Evolutionary conservation across 2,329 filamentous ascomycete species (phyloP).

Genomic region (Calycina marina): DNA sequence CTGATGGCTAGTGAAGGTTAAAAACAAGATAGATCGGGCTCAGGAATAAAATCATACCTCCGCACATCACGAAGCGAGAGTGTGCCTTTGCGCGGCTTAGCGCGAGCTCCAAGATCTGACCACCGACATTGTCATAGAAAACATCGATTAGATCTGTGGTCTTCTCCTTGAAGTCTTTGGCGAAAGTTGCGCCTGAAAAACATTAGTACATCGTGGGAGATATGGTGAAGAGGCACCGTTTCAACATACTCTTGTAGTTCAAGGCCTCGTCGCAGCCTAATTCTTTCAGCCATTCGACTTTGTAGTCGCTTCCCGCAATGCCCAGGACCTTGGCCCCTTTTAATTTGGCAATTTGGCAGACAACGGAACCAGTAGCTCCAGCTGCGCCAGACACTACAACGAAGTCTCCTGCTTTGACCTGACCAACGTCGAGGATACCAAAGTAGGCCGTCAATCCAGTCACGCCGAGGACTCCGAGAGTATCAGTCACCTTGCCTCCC

Average conservation of each 20-base stretch:
- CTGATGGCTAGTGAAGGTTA: slow-evolving; percentile 39
- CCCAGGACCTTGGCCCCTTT: slow-evolving; percentile 48
- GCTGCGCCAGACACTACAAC: slow-evolving; percentile 69
- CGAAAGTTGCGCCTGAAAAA: slow-evolving; percentile 43
- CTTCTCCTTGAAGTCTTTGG: slow-evolving; percentile 41
- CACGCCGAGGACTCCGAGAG: slow-evolving; percentile 45
- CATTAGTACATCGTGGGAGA: no score
- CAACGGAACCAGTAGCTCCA: slow-evolving; percentile 63
- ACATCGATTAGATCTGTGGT: slow-evolving; percentile 50
- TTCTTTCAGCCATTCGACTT: slow-evolving; percentile 51
- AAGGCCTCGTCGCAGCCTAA: slow-evolving; percentile 53
- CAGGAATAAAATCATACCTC: no score
- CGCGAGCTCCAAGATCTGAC: slow-evolving; percentile 54
- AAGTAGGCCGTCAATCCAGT: slow-evolving; percentile 67
- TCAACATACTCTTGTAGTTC: slow-evolving; percentile 64
- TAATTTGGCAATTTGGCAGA: slow-evolving; percentile 64
- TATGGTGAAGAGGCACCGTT: no score
- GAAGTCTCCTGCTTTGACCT: slow-evolving; percentile 54
- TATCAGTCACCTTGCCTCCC: slow-evolving; percentile 36
- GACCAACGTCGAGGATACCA: slow-evolving; percentile 53
- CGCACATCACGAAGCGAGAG: slow-evolving; percentile 58
- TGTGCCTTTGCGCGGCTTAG: slow-evolving; percentile 45
- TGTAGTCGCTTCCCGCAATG: slow-evolving; percentile 50
- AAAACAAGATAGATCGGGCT: no score
- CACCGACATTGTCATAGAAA: slow-evolving; percentile 63